Evolutionary conservation across 2,329 filamentous ascomycete genomes (phyloP).

Genomic region (Arachnopeziza araneosa): DNA sequence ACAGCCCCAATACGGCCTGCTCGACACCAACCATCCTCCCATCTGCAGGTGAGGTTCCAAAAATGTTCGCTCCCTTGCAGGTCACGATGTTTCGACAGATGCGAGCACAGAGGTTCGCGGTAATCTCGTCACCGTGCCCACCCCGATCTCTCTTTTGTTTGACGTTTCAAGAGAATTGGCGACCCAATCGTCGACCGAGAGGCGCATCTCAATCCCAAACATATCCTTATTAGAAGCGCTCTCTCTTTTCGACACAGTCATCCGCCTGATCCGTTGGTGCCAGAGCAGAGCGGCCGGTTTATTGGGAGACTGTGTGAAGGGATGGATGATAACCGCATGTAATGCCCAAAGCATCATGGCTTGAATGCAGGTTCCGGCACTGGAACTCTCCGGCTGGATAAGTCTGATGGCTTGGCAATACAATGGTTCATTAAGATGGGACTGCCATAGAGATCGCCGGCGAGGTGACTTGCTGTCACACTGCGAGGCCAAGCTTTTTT

Average conservation of each 20-base stretch:
- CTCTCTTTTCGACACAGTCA: background rate
- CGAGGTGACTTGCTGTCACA: too few species aligned
- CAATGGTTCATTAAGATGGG: too few species aligned
- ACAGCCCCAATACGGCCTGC: background rate
- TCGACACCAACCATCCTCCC: background rate
- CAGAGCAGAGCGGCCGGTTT: background rate
- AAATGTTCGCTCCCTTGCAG: background rate
- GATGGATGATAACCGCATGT: background rate
- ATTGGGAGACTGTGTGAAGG: background rate
- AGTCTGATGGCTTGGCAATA: background rate
- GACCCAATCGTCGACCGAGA: background rate
- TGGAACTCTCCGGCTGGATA: background rate
- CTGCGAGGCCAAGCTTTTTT: background rate
- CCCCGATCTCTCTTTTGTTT: constrained; percentile 11
- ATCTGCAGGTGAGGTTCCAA: background rate
- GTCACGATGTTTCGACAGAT: constrained; percentile 11
- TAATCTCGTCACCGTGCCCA: background rate
- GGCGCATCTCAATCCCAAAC: background rate
- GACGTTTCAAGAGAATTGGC: constrained; percentile 8
- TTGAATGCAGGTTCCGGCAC: background rate
- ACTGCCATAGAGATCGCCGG: background rate
- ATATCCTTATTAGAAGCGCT: background rate
- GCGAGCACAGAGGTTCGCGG: constrained; percentile 6
- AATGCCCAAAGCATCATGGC: background rate
- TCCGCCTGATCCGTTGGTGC: background rate